These are phyloP conservation scores for sunflower (Helianthus annuus) DNA, from an alignment of 129 eudicot genomes.

Conservation along the genomic window DNA sequence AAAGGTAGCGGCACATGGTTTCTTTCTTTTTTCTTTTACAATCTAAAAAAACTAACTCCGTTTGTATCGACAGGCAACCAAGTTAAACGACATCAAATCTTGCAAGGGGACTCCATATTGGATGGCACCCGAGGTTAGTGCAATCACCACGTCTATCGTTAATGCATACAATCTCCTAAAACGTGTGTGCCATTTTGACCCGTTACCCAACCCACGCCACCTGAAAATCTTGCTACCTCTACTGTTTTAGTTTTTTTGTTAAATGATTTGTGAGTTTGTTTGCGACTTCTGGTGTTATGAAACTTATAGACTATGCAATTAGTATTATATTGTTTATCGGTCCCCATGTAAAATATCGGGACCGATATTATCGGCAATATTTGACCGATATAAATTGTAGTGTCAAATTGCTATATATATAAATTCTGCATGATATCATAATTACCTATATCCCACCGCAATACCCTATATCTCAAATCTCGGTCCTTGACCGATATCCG, in stretches of 20 bases:
- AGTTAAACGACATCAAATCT: slow-evolving; percentile 75
- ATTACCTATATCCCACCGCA: no score
- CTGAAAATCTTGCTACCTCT: slow-evolving; percentile 2
- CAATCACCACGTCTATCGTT: background rate
- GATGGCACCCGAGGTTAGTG: slow-evolving; percentile 97
- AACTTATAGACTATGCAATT: no score
- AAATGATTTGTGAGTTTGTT: background rate
- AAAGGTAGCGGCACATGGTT: slow-evolving; percentile 51
- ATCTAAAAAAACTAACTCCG: slow-evolving; percentile 10
- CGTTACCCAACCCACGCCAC: background rate
- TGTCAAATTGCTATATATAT: no score
- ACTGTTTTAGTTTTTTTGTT: background rate
- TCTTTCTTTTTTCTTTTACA: background rate
- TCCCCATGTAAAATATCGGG: no score
- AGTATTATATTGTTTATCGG: no score
- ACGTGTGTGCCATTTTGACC: background rate
- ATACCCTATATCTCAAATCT: no score
- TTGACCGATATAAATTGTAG: no score
- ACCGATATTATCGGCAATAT: no score
- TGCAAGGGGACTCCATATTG: slow-evolving; percentile 94
- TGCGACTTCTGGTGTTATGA: no score
- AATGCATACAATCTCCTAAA: background rate
- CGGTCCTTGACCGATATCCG: no score
- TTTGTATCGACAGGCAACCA: slow-evolving; percentile 52
- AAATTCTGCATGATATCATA: no score